Evolutionary conservation across 2,329 filamentous ascomycete species (phyloP), one percentile per base, ranked within the genome.

Genomic region (Scopulariopsis brevicaulis): DNA sequence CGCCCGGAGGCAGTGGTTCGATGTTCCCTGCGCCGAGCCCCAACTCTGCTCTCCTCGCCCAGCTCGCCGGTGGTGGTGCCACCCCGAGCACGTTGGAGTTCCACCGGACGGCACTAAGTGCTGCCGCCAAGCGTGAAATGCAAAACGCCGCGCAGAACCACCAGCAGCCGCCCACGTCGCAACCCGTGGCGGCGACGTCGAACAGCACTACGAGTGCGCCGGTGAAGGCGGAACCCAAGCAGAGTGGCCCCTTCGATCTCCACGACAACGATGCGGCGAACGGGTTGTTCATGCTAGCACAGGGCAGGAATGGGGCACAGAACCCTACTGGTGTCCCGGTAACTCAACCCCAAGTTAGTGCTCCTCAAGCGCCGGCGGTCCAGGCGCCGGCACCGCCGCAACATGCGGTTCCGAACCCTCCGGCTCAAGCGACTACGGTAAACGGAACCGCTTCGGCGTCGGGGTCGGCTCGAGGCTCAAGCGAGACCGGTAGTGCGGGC

Each of bases 201-300:
- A 77, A 77, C 69, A 74, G 69, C 50, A 64, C 67, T 7, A 32
- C 52, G 35, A 48, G 66, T 54, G 60, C 64, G 28, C 61, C 65
- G 6, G 65, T 73, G 18, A 81, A 84, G 70, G 55, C 73, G 7
- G 77, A 82, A 63, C 59, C 71, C 15, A 83, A 78, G 65, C 68
- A 76, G 1, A 71, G 80, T 0, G 87, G 89, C 57, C 82, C 86
- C 4, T 95, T 91, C 67, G 87, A 92, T 59, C 89, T 91, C 50
- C 90, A 96, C 71, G 93, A 96, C 57, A 96, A 93, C 65, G 93
- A 96, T 73, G 94, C 93, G 51, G 94, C 93, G 56, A 97, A 96
- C 69, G 92, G 94, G 34, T 78, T 99, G 1, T 95, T 90, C 65
- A 87, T 96, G 81, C 79, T 99, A 59, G 92, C 94, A 1, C 86